Evolutionary conservation across 1,284 basidiomycete species (phyloP).

Genomic region (Heliocybe sulcata): DNA sequence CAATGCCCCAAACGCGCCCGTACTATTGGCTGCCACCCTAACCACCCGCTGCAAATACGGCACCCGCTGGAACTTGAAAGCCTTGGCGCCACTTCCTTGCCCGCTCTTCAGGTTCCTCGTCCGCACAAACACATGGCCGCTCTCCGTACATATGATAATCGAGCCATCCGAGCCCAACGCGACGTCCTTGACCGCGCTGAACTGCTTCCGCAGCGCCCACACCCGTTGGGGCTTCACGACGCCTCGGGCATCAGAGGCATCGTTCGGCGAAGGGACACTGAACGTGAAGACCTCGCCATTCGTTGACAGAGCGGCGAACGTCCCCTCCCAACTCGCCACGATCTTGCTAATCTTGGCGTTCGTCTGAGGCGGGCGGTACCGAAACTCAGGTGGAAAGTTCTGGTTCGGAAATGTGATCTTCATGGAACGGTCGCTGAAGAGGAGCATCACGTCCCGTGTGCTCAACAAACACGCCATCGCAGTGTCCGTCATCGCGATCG

Average conservation of each 20-base stretch:
- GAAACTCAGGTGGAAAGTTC: slow-evolving; percentile 66
- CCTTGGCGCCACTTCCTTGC: slow-evolving; percentile 13
- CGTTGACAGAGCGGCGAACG: slow-evolving; percentile 81
- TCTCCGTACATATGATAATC: slow-evolving; percentile 89
- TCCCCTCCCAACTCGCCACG: slow-evolving; percentile 75
- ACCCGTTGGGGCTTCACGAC: slow-evolving; percentile 81
- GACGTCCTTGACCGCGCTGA: slow-evolving; percentile 84
- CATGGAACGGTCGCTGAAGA: slow-evolving; percentile 10
- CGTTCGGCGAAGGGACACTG: slow-evolving; percentile 32
- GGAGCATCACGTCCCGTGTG: slow-evolving; percentile 63
- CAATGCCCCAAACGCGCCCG: slow-evolving; percentile 87
- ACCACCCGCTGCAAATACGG: slow-evolving; percentile 82
- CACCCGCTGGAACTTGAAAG: slow-evolving; percentile 69
- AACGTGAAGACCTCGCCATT: slow-evolving; percentile 94
- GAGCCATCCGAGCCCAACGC: slow-evolving; percentile 86
- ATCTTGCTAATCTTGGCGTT: slow-evolving; percentile 66
- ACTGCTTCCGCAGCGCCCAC: slow-evolving; percentile 85
- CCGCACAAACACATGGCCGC: slow-evolving; percentile 90
- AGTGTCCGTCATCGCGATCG: slow-evolving; percentile 70
- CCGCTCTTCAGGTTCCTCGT: slow-evolving; percentile 46
- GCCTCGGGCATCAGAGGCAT: slow-evolving; percentile 14
- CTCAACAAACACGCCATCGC: slow-evolving; percentile 77
- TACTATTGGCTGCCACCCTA: slow-evolving; percentile 81
- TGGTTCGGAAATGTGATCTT: slow-evolving; percentile 56
- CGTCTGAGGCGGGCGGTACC: slow-evolving; percentile 70